phyloP scores from a whole-genome alignment of 2,329 filamentous ascomycete genomes.

The Trichoderma sp. region DNA sequence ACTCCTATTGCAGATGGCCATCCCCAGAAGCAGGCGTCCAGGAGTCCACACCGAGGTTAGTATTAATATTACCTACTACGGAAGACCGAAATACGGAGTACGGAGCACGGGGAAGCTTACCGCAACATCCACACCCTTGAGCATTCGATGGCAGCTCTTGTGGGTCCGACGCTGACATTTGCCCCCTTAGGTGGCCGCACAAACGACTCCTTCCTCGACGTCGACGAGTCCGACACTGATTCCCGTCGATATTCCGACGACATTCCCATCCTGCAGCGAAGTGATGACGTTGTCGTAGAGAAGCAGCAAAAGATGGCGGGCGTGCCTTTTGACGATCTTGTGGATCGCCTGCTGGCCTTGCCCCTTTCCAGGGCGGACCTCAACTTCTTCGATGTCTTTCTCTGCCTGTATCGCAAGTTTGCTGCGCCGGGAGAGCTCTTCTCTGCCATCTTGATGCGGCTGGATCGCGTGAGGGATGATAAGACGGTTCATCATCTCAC shows the following conservation, averaged over 20 bases:
- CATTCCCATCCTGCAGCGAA: constrained; percentile 63
- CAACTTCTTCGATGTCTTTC: constrained; percentile 84
- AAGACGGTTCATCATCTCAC: constrained; percentile 66
- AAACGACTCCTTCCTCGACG: constrained; percentile 58
- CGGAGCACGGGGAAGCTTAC: constrained; percentile 1
- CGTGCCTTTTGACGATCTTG: constrained; percentile 65
- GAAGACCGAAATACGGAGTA: neutral
- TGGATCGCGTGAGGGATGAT: constrained; percentile 68
- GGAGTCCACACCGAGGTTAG: constrained; percentile 33
- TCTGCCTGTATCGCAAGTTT: constrained; percentile 93
- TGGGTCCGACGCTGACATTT: constrained; percentile 38
- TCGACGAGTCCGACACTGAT: constrained; percentile 68
- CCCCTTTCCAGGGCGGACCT: constrained; percentile 82
- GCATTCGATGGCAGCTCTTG: constrained; percentile 11
- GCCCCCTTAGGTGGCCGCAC: constrained; percentile 49
- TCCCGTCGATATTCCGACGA: constrained; percentile 65
- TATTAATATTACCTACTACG: neutral
- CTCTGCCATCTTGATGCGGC: constrained; percentile 69
- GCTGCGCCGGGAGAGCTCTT: constrained; percentile 77
- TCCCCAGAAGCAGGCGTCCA: constrained; percentile 30
- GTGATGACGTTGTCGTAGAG: constrained; percentile 58
- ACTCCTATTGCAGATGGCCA: constrained; percentile 42
- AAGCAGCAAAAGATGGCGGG: constrained; percentile 50
- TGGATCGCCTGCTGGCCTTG: constrained; percentile 80
- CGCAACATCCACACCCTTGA: constrained; percentile 7